Evolutionary conservation across 2,329 filamentous ascomycete species (phyloP).

Genomic region (Penicillium sp.): DNA sequence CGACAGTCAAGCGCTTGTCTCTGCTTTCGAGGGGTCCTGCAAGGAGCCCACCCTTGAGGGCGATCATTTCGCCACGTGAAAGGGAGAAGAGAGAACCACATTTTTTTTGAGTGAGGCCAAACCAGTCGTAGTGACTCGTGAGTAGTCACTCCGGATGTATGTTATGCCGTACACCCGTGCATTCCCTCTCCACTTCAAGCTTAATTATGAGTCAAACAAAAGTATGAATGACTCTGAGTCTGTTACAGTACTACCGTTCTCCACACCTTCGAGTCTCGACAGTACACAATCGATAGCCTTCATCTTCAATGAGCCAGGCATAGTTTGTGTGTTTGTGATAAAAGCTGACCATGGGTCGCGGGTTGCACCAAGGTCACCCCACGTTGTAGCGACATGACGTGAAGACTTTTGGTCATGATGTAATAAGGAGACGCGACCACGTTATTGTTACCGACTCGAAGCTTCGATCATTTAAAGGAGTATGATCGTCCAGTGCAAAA

Average conservation of each 20-base stretch:
- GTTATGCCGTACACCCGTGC: not conserved
- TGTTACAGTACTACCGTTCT: too few relatives aligned
- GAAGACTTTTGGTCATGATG: slow-evolving; percentile 18
- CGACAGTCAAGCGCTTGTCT: not conserved
- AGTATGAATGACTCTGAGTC: not conserved
- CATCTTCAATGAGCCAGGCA: not conserved
- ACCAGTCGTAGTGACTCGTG: not conserved
- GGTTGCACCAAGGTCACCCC: slow-evolving; percentile 9
- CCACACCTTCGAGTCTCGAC: too few relatives aligned
- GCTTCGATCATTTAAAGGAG: not conserved
- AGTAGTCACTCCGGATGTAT: too few relatives aligned
- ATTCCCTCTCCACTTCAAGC: not conserved
- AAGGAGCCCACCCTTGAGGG: slow-evolving; percentile 14
- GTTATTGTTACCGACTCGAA: not conserved
- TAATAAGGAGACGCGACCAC: slow-evolving; percentile 4
- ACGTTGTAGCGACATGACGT: slow-evolving; percentile 14
- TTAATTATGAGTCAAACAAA: not conserved
- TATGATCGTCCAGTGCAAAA: not conserved
- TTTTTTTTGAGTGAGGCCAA: not conserved
- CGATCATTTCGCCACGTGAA: slow-evolving; percentile 21
- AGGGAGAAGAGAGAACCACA: not conserved
- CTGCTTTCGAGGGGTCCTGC: not conserved
- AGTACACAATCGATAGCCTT: not conserved
- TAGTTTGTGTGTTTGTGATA: not conserved
- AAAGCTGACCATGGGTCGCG: slow-evolving; percentile 8